These are phyloP conservation scores for Eucalyptus sp. DNA, from an alignment of 345 rosid genomes.

Conservation along the genomic window DNA sequence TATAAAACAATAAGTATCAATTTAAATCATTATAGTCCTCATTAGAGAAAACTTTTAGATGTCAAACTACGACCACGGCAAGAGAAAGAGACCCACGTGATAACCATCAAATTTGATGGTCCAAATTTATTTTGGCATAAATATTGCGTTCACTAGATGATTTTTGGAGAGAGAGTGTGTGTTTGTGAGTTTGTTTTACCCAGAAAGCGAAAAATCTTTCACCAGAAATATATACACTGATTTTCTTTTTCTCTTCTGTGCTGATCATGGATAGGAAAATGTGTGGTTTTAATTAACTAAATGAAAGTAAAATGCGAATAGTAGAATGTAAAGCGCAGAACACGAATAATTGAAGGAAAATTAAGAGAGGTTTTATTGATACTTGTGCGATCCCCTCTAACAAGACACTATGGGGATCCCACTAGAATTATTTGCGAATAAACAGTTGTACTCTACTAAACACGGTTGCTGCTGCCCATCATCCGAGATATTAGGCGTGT, in stretches of 20 bases:
- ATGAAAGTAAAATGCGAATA: neutral
- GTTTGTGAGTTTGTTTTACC: rapidly evolving
- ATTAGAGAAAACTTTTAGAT: no score
- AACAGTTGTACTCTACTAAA: neutral
- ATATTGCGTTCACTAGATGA: no score
- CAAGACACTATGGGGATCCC: neutral
- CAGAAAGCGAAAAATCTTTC: neutral
- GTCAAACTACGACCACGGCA: rapidly evolving
- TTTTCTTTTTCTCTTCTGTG: neutral
- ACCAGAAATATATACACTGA: neutral
- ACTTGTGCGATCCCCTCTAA: neutral
- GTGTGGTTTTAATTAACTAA: neutral
- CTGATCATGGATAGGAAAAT: neutral
- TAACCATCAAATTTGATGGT: no score
- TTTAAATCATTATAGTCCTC: no score
- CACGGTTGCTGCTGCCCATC: neutral
- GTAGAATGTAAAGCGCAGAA: neutral
- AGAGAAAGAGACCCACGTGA: no score
- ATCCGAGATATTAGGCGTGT: neutral
- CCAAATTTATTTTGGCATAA: no score
- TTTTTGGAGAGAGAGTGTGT: no score
- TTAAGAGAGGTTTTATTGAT: no score
- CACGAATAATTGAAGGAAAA: neutral
- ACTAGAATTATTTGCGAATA: neutral
- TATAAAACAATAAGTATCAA: rapidly evolving